Conservation (phyloP, 305 asterid genomes). For the Rubia occidens region DNA sequence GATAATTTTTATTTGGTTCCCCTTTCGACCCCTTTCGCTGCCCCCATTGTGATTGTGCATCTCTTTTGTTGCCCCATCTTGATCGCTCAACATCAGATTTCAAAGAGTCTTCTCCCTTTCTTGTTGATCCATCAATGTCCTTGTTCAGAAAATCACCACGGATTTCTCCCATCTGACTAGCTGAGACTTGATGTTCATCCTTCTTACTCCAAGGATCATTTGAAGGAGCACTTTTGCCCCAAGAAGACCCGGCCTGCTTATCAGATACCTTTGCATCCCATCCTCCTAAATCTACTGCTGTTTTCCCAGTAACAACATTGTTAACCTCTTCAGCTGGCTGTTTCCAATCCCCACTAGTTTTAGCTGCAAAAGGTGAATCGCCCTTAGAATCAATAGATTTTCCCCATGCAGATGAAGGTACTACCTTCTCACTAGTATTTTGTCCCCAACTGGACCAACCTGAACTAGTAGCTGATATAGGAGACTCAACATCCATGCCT, state of each 20-base stretch:
- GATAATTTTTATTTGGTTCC: slow-evolving; percentile 17
- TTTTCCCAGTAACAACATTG: not conserved
- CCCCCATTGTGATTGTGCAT: slow-evolving; percentile 24
- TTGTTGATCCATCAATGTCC: not conserved
- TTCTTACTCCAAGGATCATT: slow-evolving; percentile 1
- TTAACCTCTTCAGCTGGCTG: not conserved
- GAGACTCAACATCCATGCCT: not conserved
- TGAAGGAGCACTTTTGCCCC: slow-evolving; percentile 4
- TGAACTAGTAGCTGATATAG: not conserved
- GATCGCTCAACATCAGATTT: not conserved
- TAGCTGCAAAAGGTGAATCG: not conserved
- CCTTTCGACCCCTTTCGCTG: slow-evolving; percentile 20
- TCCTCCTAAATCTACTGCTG: slow-evolving; percentile 3
- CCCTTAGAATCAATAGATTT: slow-evolving; percentile 18
- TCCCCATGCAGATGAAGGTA: slow-evolving; percentile 34
- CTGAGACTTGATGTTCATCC: not conserved
- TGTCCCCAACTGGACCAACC: slow-evolving; percentile 15
- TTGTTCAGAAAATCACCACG: slow-evolving; percentile 2
- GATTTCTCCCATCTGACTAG: not conserved
- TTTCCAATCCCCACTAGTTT: slow-evolving; percentile 1
- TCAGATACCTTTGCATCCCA: slow-evolving; percentile 10
- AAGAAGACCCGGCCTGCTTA: slow-evolving; percentile 2
- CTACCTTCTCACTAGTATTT: slow-evolving; percentile 13
- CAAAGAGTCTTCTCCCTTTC: not conserved
- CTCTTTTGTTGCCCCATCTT: slow-evolving; percentile 12